Evolutionary conservation across 2,329 filamentous ascomycete species (phyloP).

Genomic region (Mariannaea sp.): DNA sequence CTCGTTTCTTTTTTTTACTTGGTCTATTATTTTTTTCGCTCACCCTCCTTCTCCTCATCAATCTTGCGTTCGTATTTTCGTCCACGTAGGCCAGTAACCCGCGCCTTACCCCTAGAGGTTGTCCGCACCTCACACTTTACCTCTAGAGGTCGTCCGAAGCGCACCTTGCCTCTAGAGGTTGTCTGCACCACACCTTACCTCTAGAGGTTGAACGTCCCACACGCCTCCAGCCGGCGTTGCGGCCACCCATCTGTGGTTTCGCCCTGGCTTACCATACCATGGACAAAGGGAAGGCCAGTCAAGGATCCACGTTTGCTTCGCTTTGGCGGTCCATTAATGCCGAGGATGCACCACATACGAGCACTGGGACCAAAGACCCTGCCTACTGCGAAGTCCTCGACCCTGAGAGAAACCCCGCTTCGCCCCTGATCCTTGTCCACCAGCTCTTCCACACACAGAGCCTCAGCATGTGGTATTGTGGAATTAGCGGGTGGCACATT

Average conservation of each 20-base stretch:
- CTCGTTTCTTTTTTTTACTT: background rate
- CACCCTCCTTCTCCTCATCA: slow-evolving; percentile 29
- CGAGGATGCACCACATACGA: slow-evolving; percentile 33
- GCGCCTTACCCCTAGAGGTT: slow-evolving; percentile 37
- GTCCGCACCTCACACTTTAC: slow-evolving; percentile 28
- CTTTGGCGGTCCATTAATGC: slow-evolving; percentile 34
- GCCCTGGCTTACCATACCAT: slow-evolving; percentile 33
- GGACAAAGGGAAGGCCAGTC: slow-evolving; percentile 39
- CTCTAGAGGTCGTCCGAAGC: slow-evolving; percentile 37
- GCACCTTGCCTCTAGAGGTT: slow-evolving; percentile 37
- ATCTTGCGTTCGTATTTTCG: slow-evolving; percentile 36
- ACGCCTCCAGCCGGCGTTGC: slow-evolving; percentile 35
- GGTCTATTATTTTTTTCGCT: slow-evolving; percentile 1
- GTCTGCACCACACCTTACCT: slow-evolving; percentile 36
- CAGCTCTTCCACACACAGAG: slow-evolving; percentile 34
- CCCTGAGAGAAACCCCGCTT: slow-evolving; percentile 8
- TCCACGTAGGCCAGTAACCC: slow-evolving; percentile 32
- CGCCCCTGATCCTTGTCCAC: slow-evolving; percentile 28
- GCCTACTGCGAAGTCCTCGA: background rate
- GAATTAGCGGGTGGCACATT: slow-evolving; percentile 5
- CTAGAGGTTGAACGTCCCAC: slow-evolving; percentile 37
- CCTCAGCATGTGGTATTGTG: slow-evolving; percentile 28
- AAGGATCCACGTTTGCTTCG: slow-evolving; percentile 37
- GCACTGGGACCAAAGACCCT: slow-evolving; percentile 2
- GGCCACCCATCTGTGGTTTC: slow-evolving; percentile 29